Evolutionary conservation across 2,329 filamentous ascomycete species (phyloP).

Genomic region (Rhynchosporium agropyri): DNA sequence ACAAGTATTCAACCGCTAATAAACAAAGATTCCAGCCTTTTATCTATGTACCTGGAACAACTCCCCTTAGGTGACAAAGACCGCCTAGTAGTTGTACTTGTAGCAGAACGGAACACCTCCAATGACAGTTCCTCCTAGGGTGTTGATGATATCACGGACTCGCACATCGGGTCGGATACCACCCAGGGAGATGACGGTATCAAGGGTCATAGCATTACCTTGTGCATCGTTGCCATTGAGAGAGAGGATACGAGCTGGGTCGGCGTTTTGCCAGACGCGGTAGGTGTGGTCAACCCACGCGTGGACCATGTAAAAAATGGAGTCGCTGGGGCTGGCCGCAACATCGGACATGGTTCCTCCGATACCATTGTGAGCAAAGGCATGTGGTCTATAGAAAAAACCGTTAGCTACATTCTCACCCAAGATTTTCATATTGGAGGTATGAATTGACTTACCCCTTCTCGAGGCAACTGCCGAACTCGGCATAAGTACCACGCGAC

Average conservation of each 20-base stretch:
- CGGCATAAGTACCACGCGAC: slow-evolving; percentile 20
- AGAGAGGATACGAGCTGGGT: slow-evolving; percentile 10
- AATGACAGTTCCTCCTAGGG: slow-evolving; percentile 20
- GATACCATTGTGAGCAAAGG: slow-evolving; percentile 27
- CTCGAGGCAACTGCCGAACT: slow-evolving; percentile 23
- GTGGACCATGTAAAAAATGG: slow-evolving; percentile 27
- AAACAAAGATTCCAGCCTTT: background rate
- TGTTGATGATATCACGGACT: slow-evolving; percentile 25
- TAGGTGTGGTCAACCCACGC: slow-evolving; percentile 25
- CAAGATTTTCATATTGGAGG: background rate
- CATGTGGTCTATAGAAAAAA: slow-evolving; percentile 19
- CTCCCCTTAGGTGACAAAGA: slow-evolving; percentile 8
- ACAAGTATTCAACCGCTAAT: slow-evolving; percentile 10
- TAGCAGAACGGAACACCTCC: slow-evolving; percentile 23
- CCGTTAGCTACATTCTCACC: background rate
- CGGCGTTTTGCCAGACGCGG: slow-evolving; percentile 26
- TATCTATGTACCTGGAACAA: background rate
- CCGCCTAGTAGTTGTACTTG: slow-evolving; percentile 25
- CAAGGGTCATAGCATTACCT: slow-evolving; percentile 18
- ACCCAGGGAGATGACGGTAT: slow-evolving; percentile 21
- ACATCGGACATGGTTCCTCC: slow-evolving; percentile 26
- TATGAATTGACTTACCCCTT: slow-evolving; percentile 20
- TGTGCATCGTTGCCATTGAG: slow-evolving; percentile 24
- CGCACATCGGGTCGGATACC: slow-evolving; percentile 22
- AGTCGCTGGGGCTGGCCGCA: slow-evolving; percentile 18